Evolutionary conservation across 1,284 basidiomycete species (phyloP).

Genomic region (Fomitopsis betulina): DNA sequence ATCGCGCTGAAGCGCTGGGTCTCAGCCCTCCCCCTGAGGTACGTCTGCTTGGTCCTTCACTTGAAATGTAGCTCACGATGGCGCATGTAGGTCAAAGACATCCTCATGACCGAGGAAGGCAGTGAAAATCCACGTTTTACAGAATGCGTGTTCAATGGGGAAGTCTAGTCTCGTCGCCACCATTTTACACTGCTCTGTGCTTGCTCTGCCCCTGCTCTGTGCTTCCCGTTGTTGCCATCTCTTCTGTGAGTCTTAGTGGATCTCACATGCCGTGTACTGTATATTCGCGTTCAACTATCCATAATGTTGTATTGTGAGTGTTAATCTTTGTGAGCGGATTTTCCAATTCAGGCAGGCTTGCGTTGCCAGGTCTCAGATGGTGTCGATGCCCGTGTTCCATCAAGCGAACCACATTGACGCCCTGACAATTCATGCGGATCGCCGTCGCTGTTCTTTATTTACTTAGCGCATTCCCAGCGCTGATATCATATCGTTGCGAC

Average conservation of each 20-base stretch:
- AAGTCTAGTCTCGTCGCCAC: constrained; percentile 28
- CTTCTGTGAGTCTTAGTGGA: neutral
- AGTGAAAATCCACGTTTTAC: constrained; percentile 37
- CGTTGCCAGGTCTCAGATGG: no score
- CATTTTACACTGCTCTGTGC: neutral
- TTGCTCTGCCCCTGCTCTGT: neutral
- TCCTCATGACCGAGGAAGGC: constrained; percentile 58
- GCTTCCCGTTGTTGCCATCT: neutral
- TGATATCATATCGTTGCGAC: no score
- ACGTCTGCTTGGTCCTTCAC: constrained; percentile 18
- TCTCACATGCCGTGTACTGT: neutral
- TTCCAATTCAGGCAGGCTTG: no score
- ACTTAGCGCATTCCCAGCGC: no score
- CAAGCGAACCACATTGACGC: no score
- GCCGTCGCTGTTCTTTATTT: no score
- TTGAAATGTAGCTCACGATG: neutral
- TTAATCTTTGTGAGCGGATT: neutral
- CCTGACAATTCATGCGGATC: no score
- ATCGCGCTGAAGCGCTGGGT: constrained; percentile 78
- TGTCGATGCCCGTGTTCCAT: no score
- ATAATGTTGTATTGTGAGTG: neutral
- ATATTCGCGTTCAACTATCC: neutral
- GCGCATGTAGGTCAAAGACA: constrained; percentile 61
- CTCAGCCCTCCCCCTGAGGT: constrained; percentile 84
- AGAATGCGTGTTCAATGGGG: constrained; percentile 46